Evolutionary conservation across 1,284 basidiomycete species (phyloP).

Genomic region (Trichosporon asahii): DNA sequence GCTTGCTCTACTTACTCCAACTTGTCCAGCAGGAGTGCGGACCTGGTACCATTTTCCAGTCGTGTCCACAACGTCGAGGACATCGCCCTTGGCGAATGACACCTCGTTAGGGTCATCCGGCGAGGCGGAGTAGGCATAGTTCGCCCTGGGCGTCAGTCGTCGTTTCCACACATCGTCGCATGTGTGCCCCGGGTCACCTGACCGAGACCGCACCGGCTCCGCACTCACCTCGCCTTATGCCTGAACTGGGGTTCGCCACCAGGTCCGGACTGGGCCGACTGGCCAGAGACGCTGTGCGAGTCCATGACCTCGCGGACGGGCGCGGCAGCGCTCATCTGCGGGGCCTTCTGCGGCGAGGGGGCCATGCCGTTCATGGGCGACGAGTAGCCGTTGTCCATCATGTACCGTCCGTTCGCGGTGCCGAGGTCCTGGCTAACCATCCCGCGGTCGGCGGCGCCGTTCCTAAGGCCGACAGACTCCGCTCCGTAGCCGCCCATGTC

Average conservation of each 20-base stretch:
- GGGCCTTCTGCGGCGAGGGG: conserved; percentile 26
- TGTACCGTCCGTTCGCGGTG: conserved; percentile 27
- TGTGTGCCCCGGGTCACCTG: neutral
- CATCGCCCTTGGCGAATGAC: conserved; percentile 87
- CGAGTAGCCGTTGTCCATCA: conserved; percentile 11
- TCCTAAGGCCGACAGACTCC: conserved; percentile 22
- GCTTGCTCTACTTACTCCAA: conserved; percentile 58
- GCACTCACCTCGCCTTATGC: conserved; percentile 25
- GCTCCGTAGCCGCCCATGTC: conserved; percentile 18
- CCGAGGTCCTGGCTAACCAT: conserved; percentile 31
- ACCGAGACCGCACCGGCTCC: neutral
- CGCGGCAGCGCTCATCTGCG: neutral
- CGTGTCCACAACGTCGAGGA: conserved; percentile 91
- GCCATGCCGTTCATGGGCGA: conserved; percentile 8
- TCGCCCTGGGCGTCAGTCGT: conserved; percentile 32
- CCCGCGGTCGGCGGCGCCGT: conserved; percentile 29
- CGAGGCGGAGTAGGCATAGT: conserved; percentile 72
- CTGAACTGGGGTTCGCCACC: conserved; percentile 11
- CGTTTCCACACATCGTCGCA: neutral
- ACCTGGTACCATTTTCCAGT: conserved; percentile 96
- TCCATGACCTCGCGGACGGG: conserved; percentile 8
- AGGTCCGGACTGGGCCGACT: neutral
- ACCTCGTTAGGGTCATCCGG: conserved; percentile 96
- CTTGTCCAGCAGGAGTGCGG: conserved; percentile 72
- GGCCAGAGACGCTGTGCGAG: neutral